Evolutionary conservation across 2,329 filamentous ascomycete species (phyloP), one percentile per base, ranked within the genome.

Genomic region (Hypoxylon sp.): DNA sequence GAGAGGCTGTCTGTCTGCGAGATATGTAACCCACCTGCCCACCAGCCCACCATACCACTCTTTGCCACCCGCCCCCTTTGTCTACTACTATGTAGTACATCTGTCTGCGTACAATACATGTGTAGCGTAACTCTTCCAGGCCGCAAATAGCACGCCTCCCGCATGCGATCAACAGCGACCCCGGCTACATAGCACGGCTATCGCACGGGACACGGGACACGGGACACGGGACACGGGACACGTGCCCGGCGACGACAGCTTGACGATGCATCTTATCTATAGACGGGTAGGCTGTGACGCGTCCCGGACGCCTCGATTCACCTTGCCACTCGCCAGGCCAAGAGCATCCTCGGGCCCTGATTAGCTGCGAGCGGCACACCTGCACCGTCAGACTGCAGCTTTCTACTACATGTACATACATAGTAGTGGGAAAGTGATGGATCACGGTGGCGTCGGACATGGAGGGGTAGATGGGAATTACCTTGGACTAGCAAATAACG

Each of bases 21-120:
- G 47, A 31, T 24, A 40, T 60, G 59, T 50, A 62, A 62, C 59
- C 48, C 59, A 56, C 55, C 59, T 15, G 41, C 35, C 41, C 29
- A 48, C 33, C 45, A 58, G 45, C 55, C 42, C 24, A 58, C n/a
- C n/a, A n/a, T n/a, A 40, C 43, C 33, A 49, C 29, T 33, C 54
- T 50, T 48, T 60, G 55, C 59, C 60, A 60, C 60, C 43, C 23
- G 41, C 29, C 43, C 50, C 38, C 38, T 18, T n/a, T 43, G 20
- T 23, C 26, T 26, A 49, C 11, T 60, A 38, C 42, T 53, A 58
- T 58, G 58, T 41, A n/a, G n/a, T n/a, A n/a, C n/a, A n/a, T n/a
- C n/a, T n/a, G n/a, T n/a, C n/a, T n/a, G n/a, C n/a, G n/a, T n/a
- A n/a, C n/a, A n/a, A n/a, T n/a, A n/a, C n/a, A n/a, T n/a, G n/a